Base-by-base conservation (phyloP, 352 stramenopile species). In the Pythium angustatum region DNA sequence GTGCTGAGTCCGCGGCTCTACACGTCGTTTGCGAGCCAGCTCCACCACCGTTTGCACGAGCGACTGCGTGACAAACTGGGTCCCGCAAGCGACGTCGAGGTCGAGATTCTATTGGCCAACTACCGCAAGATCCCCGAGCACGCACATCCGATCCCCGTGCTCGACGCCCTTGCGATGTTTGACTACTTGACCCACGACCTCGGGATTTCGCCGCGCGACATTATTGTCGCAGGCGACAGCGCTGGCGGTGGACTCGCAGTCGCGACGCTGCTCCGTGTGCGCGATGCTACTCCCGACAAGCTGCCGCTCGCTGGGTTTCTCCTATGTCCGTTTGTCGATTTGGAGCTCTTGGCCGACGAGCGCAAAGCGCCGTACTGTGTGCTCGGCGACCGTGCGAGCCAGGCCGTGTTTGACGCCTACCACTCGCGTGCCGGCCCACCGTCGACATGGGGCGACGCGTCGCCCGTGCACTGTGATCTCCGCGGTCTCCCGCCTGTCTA, bases 1-100 rank as follows among this genome's bases (percentile, higher is more conserved):
- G 55, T 87, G 19, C 59, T 77, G 9, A 79, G 67, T 60, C 78
- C 79, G 14, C 59, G 61, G 3, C 70, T 81, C 53, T 85, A 83
- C 60, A 75, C 76, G 33, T 51, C 53, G 1, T 75, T 81, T 31
- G 75, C 65, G 40, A 71, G 65, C 14, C 44, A 62, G 14, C 59
- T 83, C 26, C 55, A 65, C 31, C 33, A 45, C 3, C 58, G 58
- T 2, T 27, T 65, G 26, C 26, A 45, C 26, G 58, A 73, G 43
- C 61, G 65, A 6, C 48, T 77, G 21, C 30, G 73, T 31, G 58
- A 71, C 1, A 34, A 55, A 5, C 28, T 57, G 12, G 64, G 66
- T n/a, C 45, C 72, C 3, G 21, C 69, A n/a, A 66, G 79, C 1
- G 64, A 83, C 3, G 28, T 84, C 3, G 71, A 84, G 21, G 57